Conservation (phyloP, 1,139 yeast genomes). For the Blastobotrys ciferrii region DNA sequence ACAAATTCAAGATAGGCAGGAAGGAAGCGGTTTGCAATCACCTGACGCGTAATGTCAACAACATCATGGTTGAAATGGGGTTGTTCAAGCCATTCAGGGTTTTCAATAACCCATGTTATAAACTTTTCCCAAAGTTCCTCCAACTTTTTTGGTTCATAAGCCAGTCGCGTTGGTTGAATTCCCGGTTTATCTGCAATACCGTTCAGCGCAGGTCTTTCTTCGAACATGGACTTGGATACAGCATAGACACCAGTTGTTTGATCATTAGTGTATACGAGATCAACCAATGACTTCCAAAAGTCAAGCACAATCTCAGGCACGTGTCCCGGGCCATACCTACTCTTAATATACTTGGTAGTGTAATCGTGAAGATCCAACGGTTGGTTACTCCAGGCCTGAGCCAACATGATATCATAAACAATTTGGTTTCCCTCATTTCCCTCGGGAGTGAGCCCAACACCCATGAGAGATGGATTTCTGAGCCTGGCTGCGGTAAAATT, state of each 20-base stretch:
- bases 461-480: constrained; percentile 15
- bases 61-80: constrained; percentile 21
- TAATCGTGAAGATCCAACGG: constrained; percentile 17
- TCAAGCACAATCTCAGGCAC: constrained; percentile 13
- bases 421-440: constrained; percentile 25
- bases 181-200: constrained; percentile 17
- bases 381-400: constrained; percentile 21
- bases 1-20: constrained; percentile 16
- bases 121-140: constrained; percentile 16
- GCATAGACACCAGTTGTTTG: constrained; percentile 17
- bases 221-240: constrained; percentile 19
- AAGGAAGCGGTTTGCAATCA: constrained; percentile 19
- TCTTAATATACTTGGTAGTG: constrained; percentile 14
- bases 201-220: constrained; percentile 18
- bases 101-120: constrained; percentile 8
- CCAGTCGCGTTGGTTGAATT: constrained; percentile 17
- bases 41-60: constrained; percentile 22
- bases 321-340: constrained; percentile 20
- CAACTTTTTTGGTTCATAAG: constrained; percentile 17
- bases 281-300: constrained; percentile 18
- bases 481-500: constrained; percentile 19
- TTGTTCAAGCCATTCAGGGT: constrained; percentile 14
- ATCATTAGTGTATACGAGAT: constrained; percentile 21
- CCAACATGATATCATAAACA: constrained; percentile 21
- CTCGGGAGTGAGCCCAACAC: constrained; percentile 24